phyloP scores from a whole-genome alignment of 176 grass and related monocot species.

The Hordeum marinum region DNA sequence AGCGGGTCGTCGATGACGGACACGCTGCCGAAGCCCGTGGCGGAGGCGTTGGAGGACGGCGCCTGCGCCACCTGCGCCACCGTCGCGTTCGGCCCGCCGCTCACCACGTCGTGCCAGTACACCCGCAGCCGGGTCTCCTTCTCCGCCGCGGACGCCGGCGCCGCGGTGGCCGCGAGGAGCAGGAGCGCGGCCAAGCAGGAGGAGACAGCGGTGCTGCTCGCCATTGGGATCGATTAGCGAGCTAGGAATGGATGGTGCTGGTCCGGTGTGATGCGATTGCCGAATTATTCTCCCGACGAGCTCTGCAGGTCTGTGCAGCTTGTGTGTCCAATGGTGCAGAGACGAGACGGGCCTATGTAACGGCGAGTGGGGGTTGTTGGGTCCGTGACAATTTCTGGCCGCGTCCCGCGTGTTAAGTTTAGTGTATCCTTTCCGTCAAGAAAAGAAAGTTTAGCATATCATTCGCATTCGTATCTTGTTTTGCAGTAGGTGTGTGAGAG shows the following conservation, averaged over 20 bases:
- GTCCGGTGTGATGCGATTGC: not conserved
- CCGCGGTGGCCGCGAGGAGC: not conserved
- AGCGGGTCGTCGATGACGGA: slow-evolving; percentile 45
- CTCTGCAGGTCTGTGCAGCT: no score
- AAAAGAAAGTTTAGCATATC: no score
- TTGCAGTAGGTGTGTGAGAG: no score
- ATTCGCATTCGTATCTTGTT: no score
- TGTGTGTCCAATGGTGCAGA: no score
- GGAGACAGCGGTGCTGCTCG: not conserved
- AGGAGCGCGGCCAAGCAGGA: not conserved
- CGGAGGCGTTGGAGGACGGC: not conserved
- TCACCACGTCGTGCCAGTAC: slow-evolving; percentile 73
- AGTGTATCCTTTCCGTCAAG: no score
- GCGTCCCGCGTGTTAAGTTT: no score
- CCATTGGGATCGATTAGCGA: not conserved
- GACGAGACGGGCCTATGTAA: no score
- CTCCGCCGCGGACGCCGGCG: not conserved
- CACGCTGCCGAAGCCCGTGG: slow-evolving; percentile 29
- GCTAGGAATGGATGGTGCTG: not conserved
- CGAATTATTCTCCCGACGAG: no score
- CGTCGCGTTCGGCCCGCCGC: slow-evolving; percentile 39
- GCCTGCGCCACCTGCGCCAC: slow-evolving; percentile 4
- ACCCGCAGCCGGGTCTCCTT: slow-evolving; percentile 45
- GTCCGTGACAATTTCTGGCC: no score
- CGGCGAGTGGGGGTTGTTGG: no score